Evolutionary conservation across 1,284 basidiomycete genomes (phyloP).

Genomic region (Sanghuangporus weigelae): DNA sequence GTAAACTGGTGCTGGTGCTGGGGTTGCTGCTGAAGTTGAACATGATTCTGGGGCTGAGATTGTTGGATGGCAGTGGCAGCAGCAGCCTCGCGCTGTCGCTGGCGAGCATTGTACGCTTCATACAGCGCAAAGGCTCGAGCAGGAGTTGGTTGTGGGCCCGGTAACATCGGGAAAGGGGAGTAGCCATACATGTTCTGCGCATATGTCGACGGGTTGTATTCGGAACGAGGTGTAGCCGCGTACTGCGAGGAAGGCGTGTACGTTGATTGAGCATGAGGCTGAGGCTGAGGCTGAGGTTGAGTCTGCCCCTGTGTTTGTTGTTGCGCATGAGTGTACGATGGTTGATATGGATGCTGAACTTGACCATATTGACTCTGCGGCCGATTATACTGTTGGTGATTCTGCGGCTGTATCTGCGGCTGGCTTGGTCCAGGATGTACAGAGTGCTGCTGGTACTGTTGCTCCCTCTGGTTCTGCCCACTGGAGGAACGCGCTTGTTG

Average conservation of each 20-base stretch:
- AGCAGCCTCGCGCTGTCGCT: not conserved
- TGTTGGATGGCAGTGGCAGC: constrained; percentile 8
- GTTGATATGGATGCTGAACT: constrained; percentile 4
- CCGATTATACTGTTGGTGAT: not conserved
- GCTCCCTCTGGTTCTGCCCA: not conserved
- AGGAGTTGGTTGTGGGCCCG: not conserved
- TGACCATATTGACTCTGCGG: constrained; percentile 3
- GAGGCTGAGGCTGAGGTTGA: not conserved
- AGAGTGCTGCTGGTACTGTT: not conserved
- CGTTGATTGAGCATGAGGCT: not conserved
- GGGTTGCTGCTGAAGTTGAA: not conserved
- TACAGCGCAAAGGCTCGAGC: not conserved
- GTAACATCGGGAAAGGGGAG: constrained; percentile 7
- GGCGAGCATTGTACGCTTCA: constrained; percentile 6
- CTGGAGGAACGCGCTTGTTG: constrained; percentile 3
- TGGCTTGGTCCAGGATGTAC: not conserved
- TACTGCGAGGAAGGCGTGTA: not conserved
- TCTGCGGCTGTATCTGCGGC: not conserved
- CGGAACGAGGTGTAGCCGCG: not conserved
- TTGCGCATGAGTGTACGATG: constrained; percentile 10
- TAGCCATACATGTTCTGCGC: constrained; percentile 1
- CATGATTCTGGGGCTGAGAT: constrained; percentile 3
- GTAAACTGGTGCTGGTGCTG: not conserved
- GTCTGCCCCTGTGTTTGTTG: not conserved
- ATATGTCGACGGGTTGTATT: not conserved